These are phyloP conservation scores for Saccharomyces hybrid DNA, from an alignment of 1,139 yeast species.

Conservation along the genomic window DNA sequence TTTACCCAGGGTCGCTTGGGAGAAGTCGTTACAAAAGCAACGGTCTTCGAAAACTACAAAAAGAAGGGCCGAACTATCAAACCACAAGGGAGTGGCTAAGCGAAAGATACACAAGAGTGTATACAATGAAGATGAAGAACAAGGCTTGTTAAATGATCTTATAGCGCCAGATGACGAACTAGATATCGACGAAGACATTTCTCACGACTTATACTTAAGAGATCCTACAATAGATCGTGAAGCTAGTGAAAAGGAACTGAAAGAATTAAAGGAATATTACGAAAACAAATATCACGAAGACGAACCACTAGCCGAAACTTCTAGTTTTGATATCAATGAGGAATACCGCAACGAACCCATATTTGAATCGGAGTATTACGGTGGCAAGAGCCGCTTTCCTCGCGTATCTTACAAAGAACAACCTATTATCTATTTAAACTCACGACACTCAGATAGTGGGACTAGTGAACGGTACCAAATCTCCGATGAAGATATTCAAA, in stretches of 20 bases:
- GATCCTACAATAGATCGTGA: neutral
- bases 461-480: neutral
- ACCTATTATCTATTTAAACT: neutral
- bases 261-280: neutral
- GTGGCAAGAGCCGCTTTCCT: neutral
- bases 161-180: neutral
- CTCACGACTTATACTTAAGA: neutral
- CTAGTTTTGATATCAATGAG: slow-evolving; percentile 13
- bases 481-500: neutral
- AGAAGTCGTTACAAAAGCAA: slow-evolving; percentile 16
- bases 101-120: slow-evolving; percentile 1
- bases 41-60: neutral
- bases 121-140: neutral
- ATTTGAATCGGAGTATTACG: slow-evolving; percentile 1
- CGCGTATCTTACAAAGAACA: neutral
- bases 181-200: neutral
- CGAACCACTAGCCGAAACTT: slow-evolving; percentile 15
- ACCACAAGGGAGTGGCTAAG: neutral
- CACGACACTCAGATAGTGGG: neutral
- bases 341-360: slow-evolving; percentile 2
- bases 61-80: neutral
- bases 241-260: neutral
- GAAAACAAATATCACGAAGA: slow-evolving; percentile 11
- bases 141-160: neutral
- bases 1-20: slow-evolving; percentile 29